Evolutionary conservation across 371 early-diverging fungal species (phyloP), one percentile per base, ranked within the genome.

Genomic region (Rhizopus stolonifer): DNA sequence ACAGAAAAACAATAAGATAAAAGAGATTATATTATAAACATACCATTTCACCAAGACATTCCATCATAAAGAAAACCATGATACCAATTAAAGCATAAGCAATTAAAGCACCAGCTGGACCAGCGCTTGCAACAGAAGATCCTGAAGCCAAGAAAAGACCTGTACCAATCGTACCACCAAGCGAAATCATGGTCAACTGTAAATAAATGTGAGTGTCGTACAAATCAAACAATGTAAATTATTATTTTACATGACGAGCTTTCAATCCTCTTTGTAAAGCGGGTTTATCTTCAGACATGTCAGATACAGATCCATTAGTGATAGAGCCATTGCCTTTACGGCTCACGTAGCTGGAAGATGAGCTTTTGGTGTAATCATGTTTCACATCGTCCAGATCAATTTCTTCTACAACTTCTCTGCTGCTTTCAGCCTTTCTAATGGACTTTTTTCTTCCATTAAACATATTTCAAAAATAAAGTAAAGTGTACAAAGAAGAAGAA

Each of bases 141-240:
- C 93, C 93, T 22, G 90, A 88, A n/a, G 88, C 91, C 43, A 94
- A 69, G 64, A 93, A 94, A 24, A 94, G 70, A 39, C 95, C 95
- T 9, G 93, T 95, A 40, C 89, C 85, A 38, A 90, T 85, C 0
- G 88, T 87, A 39, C 89, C 89, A 22, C 88, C 89, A 33, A 88
- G 70, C 14, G 89, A 85, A 46, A 92, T 91, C 91, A 92, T 91
- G 34, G 84, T 79, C 51, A 91, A 50, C 72, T 72, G 44, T 14
- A 36, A 36, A 46, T 19, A 6, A 11, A 22, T 29, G 17, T 33
- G 14, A 62, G 22, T 38, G 52, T 44, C 23, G 10, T 15, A 24
- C 44, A 26, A 25, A 23, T 11, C 14, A 34, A 26, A 11, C 19
- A 17, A 40, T 39, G 38, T 39, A 17, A 21, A 33, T 36, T 29